Evolutionary conservation across 2,329 filamentous ascomycete species (phyloP).

Genomic region (Lasiodiplodia sp.): DNA sequence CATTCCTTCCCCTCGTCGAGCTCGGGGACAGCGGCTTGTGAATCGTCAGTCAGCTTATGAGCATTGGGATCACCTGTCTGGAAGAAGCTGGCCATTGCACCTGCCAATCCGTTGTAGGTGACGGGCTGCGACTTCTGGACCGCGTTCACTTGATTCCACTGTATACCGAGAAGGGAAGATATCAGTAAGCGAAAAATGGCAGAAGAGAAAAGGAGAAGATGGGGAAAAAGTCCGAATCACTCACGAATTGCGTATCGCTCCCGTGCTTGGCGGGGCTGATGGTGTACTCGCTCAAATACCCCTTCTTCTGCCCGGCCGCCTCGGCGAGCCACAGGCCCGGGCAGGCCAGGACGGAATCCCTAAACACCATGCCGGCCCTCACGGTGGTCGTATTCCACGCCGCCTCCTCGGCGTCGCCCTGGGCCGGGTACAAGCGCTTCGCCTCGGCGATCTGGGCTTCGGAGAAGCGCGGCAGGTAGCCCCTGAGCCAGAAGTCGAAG

Average conservation of each 20-base stretch:
- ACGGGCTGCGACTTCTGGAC: slow-evolving; percentile 61
- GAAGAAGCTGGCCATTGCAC: slow-evolving; percentile 68
- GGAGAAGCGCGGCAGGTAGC: slow-evolving; percentile 61
- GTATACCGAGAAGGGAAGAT: not conserved
- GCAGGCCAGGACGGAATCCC: slow-evolving; percentile 66
- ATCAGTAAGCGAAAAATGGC: slow-evolving; percentile 25
- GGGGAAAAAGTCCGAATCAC: slow-evolving; percentile 32
- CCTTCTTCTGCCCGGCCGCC: slow-evolving; percentile 47
- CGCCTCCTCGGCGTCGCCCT: slow-evolving; percentile 53
- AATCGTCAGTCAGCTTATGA: slow-evolving; percentile 12
- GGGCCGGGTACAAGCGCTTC: slow-evolving; percentile 56
- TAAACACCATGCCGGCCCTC: slow-evolving; percentile 64
- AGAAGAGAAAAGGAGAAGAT: not conserved
- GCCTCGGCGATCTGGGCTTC: slow-evolving; percentile 49
- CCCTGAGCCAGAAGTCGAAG: slow-evolving; percentile 62
- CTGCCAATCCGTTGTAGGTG: slow-evolving; percentile 64
- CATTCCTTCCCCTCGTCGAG: slow-evolving; percentile 57
- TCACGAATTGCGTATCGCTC: slow-evolving; percentile 63
- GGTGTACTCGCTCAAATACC: slow-evolving; percentile 67
- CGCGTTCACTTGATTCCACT: slow-evolving; percentile 64
- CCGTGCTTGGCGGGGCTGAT: slow-evolving; percentile 67
- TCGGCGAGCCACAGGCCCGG: slow-evolving; percentile 65
- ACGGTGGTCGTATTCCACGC: slow-evolving; percentile 59
- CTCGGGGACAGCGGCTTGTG: slow-evolving; percentile 54
- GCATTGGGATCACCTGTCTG: slow-evolving; percentile 65